Evolutionary conservation across 2,329 filamentous ascomycete genomes (phyloP), one percentile per base, ranked within the genome.

Genomic region (Fusarium sulawesiense): DNA sequence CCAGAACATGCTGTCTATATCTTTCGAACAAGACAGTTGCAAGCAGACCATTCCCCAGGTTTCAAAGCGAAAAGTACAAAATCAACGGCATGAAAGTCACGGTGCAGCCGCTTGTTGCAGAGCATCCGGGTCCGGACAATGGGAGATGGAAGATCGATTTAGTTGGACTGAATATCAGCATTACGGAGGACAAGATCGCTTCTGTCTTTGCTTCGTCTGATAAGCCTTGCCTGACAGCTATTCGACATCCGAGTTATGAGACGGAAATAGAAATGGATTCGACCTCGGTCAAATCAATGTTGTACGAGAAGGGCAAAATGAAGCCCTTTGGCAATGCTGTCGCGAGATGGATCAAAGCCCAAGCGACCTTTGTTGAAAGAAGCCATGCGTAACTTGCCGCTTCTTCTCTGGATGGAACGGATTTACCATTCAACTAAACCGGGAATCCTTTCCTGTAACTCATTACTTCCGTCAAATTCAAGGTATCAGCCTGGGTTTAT

Each of bases 261-360:
- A 44, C 29, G 2, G 76, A 80, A 16, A 3, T 54, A 6, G 74
- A 73, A 4, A 47, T 62, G 3, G 73, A 72, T 14, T 66, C 68
- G 2, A 61, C 67, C 2, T 23, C 68, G 6, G 60, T 82, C 14
- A 66, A 76, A 37, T 77, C 78, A 1, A 69, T 79, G 49, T 67
- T 83, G 13, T 62, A 71, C 3, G 55, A 71, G 2, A 58, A 78
- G 11, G 81, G 81, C 0, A 72, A 76, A 0, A 53, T 84, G 4
- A 79, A 81, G 21, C 21, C 21, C 21, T 21, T 21, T 3, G 56
- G 55, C 2, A 66, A 72, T 9, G 46, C 62, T 6, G 55, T 66
- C 1, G 76, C 76, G 4, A 83, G 80, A 57, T 75, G 81, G 4
- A 60, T 80, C 20, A 83, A 83, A 64, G 83, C 78, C 1, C 77